Evolutionary conservation across 139 green algal genomes (phyloP), one percentile per base, ranked within the genome.

Genomic region (Coccomyxa sp.): DNA sequence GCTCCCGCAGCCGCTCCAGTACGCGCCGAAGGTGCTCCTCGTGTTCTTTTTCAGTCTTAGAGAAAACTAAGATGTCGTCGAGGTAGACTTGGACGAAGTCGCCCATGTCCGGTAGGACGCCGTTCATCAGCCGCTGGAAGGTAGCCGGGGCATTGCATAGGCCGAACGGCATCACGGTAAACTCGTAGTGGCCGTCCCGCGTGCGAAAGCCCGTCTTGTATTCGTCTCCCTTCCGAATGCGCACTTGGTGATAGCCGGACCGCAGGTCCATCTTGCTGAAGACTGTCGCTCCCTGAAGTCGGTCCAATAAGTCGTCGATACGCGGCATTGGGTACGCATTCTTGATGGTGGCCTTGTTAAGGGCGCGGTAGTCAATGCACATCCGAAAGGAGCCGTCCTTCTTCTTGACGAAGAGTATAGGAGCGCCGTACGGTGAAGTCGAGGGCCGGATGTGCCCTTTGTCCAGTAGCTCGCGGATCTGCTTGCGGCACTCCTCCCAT

Each of bases 61-160:
- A 82, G 59, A 83, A 92, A 0, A 93, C 80, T 4, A 92, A 63
- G 13, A 93, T 89, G 60, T 95, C 92, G 84, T 93, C 91, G 10
- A 93, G 77, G 80, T 95, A 95, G 0, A 91, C 84, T 3, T 90
- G 27, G 0, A 89, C 82, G 38, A 86, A 93, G 13, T 91, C 85
- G 13, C 80, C 74, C 0, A 92, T 10, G n/a, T 85, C 79, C 0
- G 78, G 25, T 58, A 91, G 88, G 86, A 94, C n/a, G n/a, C n/a
- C n/a, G n/a, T n/a, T n/a, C n/a, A n/a, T 91, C 10, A 86, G 13
- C 27, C 31, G 17, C 51, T 90, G 84, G 75, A 93, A 95, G 17
- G 84, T 87, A 11, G 85, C 67, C 10, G 88, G 90, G 4, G 90
- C 90, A 77, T 93, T 93, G 23, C 76, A 83, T 17, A 94, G 81